Conservation (phyloP, 306 rosid species). For the Fagus sylvatica region DNA sequence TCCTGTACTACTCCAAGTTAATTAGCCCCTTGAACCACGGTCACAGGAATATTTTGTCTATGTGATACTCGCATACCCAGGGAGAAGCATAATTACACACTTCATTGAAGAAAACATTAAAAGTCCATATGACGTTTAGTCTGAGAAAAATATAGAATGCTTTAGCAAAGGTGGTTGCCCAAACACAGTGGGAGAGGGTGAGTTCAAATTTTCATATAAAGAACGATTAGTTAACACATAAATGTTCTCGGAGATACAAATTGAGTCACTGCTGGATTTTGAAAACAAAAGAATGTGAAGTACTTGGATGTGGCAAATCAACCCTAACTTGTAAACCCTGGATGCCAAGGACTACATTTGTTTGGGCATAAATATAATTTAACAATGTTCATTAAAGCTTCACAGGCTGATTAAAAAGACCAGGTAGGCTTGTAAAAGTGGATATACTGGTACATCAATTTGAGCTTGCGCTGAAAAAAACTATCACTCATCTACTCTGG, state of each 20-base stretch:
- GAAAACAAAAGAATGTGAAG: not conserved
- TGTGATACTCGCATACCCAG: too few species aligned
- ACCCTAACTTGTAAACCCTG: not conserved
- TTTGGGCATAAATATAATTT: not conserved
- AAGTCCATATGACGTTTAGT: too few species aligned
- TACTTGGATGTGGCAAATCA: not conserved
- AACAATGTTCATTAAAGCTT: not conserved
- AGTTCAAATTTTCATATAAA: too few species aligned
- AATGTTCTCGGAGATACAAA: not conserved
- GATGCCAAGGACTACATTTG: not conserved
- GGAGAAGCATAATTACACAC: too few species aligned
- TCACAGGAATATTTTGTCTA: too few species aligned
- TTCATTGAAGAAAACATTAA: too few species aligned
- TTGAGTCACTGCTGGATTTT: not conserved
- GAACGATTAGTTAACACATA: not conserved
- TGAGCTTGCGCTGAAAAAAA: slow-evolving; percentile 13
- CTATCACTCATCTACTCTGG: slow-evolving; percentile 58
- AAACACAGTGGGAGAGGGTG: too few species aligned
- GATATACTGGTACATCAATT: slow-evolving; percentile 4
- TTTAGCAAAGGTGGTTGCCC: too few species aligned
- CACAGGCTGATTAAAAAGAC: not conserved
- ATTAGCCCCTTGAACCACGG: too few species aligned
- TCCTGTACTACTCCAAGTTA: too few species aligned
- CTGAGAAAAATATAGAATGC: too few species aligned
- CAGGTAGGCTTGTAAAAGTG: slow-evolving; percentile 13